Evolutionary conservation across 2,329 filamentous ascomycete species (phyloP).

Genomic region (Zasmidium angulare): DNA sequence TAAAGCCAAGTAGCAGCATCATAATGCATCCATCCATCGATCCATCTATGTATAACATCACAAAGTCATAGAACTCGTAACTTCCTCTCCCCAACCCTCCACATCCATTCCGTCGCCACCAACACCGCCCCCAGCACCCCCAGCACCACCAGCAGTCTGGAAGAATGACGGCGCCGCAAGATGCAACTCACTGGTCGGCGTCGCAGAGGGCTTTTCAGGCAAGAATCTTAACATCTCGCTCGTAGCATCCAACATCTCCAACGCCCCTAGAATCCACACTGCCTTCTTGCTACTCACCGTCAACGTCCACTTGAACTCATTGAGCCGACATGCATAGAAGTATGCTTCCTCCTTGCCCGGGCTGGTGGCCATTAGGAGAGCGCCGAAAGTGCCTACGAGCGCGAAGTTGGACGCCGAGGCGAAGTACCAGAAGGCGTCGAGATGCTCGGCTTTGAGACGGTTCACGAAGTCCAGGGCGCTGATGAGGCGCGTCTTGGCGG

Average conservation of each 20-base stretch:
- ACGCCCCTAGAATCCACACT: constrained; percentile 47
- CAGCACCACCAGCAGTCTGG: no score
- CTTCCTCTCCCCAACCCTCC: not conserved
- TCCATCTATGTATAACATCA: not conserved
- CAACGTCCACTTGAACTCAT: constrained; percentile 92
- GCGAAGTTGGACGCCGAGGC: constrained; percentile 89
- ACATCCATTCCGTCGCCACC: not conserved
- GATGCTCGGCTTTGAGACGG: constrained; percentile 78
- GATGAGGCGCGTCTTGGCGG: constrained; percentile 90
- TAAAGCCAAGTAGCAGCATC: no score
- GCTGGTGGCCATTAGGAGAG: constrained; percentile 83
- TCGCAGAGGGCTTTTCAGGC: constrained; percentile 42
- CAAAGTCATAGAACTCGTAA: constrained; percentile 1
- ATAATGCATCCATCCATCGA: not conserved
- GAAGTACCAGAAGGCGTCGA: constrained; percentile 92
- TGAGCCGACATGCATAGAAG: constrained; percentile 82
- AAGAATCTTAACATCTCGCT: constrained; percentile 46
- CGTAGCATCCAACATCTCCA: constrained; percentile 47
- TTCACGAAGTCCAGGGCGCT: constrained; percentile 98
- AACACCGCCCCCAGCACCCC: no score
- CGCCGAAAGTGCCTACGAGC: constrained; percentile 90
- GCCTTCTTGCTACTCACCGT: constrained; percentile 77
- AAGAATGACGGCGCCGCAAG: no score
- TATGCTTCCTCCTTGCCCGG: constrained; percentile 85
- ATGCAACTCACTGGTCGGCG: not conserved